Base-by-base conservation (phyloP, 768 basidiomycete genomes). In the Panaeolus papilionaceus region DNA sequence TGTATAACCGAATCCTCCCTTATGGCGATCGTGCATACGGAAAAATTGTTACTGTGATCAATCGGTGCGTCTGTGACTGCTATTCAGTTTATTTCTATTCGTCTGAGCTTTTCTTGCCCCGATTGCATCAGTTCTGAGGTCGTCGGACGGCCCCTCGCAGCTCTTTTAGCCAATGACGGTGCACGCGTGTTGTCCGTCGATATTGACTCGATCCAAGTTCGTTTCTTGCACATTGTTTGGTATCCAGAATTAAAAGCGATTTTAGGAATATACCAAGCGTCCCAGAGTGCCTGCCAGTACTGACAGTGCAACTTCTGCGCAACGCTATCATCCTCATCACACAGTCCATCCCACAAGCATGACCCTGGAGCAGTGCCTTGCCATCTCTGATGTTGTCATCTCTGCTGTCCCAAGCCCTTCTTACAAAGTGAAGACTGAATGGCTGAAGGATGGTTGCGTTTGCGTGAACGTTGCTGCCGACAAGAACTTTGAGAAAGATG, bases 11-110 rank as follows among this genome's bases (percentile, higher is more conserved):
- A 71, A 86, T 98, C 71, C 85, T 99, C 16, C 89, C 92, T 0
- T 98, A 98, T 76, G 98, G 98, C 39, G 96, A 98, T 78, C 88
- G 96, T 38, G 96, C 96, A 8, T 96, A 95, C 73, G 96, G 96
- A 8, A 94, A 90, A 77, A 96, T 91, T 4, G 82, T 99, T 69
- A 95, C 96, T 2, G 93, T 99, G 28, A 94, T 99, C 72, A 99
- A 99, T 80, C 86, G 96, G 93, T 94, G 16, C 62, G 72, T 68
- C 26, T n/a, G 63, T 64, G 66, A 20, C 23, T 42, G 23, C 14
- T 26, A 14, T 26, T 10, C 5, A 63, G 16, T 33, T 38, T 12
- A 23, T 39, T 20, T 49, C 20, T 26, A 49, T 23, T 45, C 8
- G 38, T 54, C 9, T 47, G 37, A 38, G n/a, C 33, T 63, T 38